Evolutionary conservation across 495 filamentous ascomycete species (phyloP), one percentile per base, ranked within the genome.

Genomic region (Bombardia bombarda): DNA sequence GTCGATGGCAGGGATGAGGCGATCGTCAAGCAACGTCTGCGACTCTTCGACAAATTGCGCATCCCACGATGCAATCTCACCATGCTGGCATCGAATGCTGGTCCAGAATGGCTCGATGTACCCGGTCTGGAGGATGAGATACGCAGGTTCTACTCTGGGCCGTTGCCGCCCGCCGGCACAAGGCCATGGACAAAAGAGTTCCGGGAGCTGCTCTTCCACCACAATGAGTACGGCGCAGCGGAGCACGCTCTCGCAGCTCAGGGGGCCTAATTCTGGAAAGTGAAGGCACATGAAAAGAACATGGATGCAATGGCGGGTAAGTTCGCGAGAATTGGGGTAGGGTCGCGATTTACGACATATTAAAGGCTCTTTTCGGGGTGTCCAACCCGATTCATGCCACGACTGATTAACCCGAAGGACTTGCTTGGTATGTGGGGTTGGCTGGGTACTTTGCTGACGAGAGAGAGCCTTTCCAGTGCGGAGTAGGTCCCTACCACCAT

Each of bases 1-100:
- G 50, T 51, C 14, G 16, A 42, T 6, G 44, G 33, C 9, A 21
- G 14, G 19, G 42, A 51, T 34, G 40, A 16, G 23, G 10, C 14
- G 13, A 17, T 16, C 3, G 18, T 56, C 18, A 16, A 20, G n/a
- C 7, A 32, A 3, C 38, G 58, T 0, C 42, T 63, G 35, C 21
- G 26, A 8, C 12, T 57, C 4, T 63, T 61, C 12, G 53, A 61
- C 31, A 47, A 42, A 19, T 39, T 63, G 16, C 50, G 56, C 1
- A 19, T 63, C 23, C 60, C 56, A 0, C 34, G 56, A 22, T 61
- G 60, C 24, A 61, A 63, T 42, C 42, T 60, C 32, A 45, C 53
- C 12, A 61, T 63, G 60, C 17, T 61, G 38, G 40, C 47, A 12
- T 61, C 58, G 12, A 61, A 61, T 22, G 53, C 53, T 0, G 49